Percentiles rank a stretch among this genome's conserved stretches.
These are phyloP conservation scores for Pyrenochaeta sp. DNA, from an alignment of 2,329 filamentous ascomycete genomes.

Conservation along the genomic window DNA sequence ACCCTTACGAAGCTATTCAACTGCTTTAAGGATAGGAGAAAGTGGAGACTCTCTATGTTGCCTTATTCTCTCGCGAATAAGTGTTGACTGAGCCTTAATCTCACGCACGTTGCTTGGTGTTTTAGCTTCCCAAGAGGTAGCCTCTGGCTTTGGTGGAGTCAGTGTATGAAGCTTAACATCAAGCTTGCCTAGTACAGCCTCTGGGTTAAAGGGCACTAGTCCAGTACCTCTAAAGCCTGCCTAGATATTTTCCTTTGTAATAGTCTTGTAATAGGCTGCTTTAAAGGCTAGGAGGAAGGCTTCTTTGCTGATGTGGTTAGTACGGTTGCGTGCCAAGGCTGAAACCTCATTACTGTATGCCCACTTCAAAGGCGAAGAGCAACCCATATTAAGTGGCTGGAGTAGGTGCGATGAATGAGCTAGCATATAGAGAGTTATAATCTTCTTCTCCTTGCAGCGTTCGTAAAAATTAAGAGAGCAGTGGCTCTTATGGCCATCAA, in stretches of 20 bases:
- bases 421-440: too few species aligned
- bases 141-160: neutral
- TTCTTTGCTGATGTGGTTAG: too few species aligned
- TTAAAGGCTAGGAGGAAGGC: too few species aligned
- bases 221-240: constrained; percentile 37
- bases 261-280: constrained; percentile 14
- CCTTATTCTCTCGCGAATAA: constrained; percentile 11
- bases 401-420: too few species aligned
- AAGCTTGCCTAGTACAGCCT: too few species aligned
- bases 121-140: constrained; percentile 5
- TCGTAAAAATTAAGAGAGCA: too few species aligned
- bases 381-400: too few species aligned
- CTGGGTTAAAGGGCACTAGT: constrained; percentile 39
- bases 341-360: too few species aligned
- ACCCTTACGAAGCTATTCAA: constrained; percentile 12
- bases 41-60: constrained; percentile 5
- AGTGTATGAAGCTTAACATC: constrained; percentile 9
- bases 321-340: too few species aligned
- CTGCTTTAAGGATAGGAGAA: constrained; percentile 7
- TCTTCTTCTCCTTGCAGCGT: too few species aligned
- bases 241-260: constrained; percentile 34
- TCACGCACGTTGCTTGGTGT: constrained; percentile 12
- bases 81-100: constrained; percentile 8
- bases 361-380: too few species aligned
- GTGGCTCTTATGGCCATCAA: too few species aligned